Percentiles rank a stretch among this genome's conserved stretches.
Conservation (phyloP, 1,284 basidiomycete species). For the Kalmanozyma brasiliensis region DNA sequence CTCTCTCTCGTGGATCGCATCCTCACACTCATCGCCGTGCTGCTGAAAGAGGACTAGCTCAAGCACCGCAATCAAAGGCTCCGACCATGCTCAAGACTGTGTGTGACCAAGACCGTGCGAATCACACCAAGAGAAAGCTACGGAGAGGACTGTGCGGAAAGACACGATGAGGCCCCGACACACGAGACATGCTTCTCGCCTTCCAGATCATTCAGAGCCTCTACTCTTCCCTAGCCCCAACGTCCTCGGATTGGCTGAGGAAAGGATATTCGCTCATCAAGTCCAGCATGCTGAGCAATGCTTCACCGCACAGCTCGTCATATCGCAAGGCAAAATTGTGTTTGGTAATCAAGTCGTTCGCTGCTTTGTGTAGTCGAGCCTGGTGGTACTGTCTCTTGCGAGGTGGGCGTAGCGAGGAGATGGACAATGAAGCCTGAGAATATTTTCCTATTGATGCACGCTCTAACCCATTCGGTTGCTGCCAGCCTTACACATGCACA, state of each 20-base stretch:
- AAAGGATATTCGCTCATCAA: slow-evolving; percentile 2
- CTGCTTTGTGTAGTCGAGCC: background rate
- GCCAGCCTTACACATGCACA: background rate
- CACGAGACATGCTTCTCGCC: too few relatives aligned
- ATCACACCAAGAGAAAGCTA: background rate
- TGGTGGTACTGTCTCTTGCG: too few relatives aligned
- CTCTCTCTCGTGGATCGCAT: too few relatives aligned
- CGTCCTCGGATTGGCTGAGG: background rate
- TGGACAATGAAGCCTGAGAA: slow-evolving; percentile 1
- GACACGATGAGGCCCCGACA: too few relatives aligned
- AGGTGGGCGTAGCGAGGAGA: background rate
- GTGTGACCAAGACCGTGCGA: background rate
- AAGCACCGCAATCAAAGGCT: too few relatives aligned
- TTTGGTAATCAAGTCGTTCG: background rate
- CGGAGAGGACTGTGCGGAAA: too few relatives aligned
- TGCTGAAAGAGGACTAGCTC: too few relatives aligned
- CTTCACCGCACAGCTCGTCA: background rate
- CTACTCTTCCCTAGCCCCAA: background rate
- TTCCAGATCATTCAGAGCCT: background rate
- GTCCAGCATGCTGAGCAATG: background rate
- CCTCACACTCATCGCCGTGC: too few relatives aligned
- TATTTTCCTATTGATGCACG: slow-evolving; percentile 7
- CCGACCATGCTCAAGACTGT: too few relatives aligned
- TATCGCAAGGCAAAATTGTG: background rate
- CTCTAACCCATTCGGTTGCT: slow-evolving; percentile 7